Evolutionary conservation across 257 asterid genomes (phyloP).

Genomic region (Petunia axillaris): DNA sequence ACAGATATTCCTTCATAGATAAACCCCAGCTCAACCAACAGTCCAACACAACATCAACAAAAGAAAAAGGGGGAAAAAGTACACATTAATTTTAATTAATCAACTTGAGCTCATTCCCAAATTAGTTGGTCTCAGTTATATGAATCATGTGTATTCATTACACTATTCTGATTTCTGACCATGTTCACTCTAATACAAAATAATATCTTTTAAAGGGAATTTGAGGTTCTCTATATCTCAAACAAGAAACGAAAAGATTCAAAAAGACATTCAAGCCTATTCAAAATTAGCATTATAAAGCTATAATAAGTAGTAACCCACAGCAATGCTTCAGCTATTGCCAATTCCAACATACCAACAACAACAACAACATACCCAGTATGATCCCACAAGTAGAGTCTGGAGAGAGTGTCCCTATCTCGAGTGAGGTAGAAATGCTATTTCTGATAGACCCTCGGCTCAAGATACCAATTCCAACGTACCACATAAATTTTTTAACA

Average conservation of each 20-base stretch:
- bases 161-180: background rate
- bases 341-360: background rate
- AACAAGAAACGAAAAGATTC: background rate
- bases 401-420: too few species aligned
- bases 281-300: background rate
- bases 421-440: too few species aligned
- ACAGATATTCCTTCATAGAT: background rate
- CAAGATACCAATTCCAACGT: background rate
- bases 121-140: background rate
- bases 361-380: too few species aligned
- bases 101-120: background rate
- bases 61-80: background rate
- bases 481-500: too few species aligned
- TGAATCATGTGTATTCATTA: too few species aligned
- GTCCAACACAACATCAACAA: background rate
- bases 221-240: background rate
- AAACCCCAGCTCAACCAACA: background rate
- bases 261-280: too few species aligned
- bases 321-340: background rate
- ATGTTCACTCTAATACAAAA: background rate
- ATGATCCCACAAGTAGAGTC: too few species aligned
- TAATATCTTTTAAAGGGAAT: background rate
- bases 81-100: background rate
- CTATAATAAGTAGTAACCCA: background rate
- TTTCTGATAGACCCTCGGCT: too few species aligned